A percentile compares a stretch with the other conserved stretches of the same genome.
Evolutionary conservation across 2,329 filamentous ascomycete genomes (phyloP).

Genomic region (Neonectria coccinea): DNA sequence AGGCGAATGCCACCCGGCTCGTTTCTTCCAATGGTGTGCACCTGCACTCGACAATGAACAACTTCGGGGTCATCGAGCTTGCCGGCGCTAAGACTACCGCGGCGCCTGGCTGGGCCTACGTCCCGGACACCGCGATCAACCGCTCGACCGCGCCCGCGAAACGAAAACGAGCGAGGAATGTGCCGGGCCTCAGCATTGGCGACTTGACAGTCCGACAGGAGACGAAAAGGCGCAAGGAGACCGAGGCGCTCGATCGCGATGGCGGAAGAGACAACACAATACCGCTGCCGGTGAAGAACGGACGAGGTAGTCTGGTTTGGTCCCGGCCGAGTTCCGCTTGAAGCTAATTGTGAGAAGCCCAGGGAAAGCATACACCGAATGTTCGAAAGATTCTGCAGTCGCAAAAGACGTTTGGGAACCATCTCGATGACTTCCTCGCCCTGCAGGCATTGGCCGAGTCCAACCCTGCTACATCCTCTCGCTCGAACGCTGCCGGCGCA

Average conservation of each 20-base stretch:
- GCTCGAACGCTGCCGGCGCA: constrained; percentile 47
- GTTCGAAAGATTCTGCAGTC: constrained; percentile 83
- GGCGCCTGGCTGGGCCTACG: constrained; percentile 92
- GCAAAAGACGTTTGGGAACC: constrained; percentile 86
- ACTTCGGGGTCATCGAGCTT: constrained; percentile 85
- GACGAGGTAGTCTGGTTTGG: constrained; percentile 51
- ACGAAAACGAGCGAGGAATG: constrained; percentile 78
- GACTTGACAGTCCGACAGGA: constrained; percentile 86
- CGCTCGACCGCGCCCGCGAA: constrained; percentile 67
- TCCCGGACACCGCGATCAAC: constrained; percentile 77
- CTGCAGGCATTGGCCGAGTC: constrained; percentile 61
- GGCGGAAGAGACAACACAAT: constrained; percentile 80
- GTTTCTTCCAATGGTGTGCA: constrained; percentile 17
- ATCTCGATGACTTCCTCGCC: constrained; percentile 83
- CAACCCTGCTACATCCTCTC: constrained; percentile 48
- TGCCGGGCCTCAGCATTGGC: constrained; percentile 63
- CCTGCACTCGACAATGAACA: constrained; percentile 61
- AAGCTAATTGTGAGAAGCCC: constrained; percentile 46
- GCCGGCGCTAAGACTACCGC: constrained; percentile 75
- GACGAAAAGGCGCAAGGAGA: constrained; percentile 81
- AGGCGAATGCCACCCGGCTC: not conserved
- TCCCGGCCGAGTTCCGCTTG: not conserved
- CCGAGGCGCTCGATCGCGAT: constrained; percentile 86
- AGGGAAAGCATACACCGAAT: constrained; percentile 72
- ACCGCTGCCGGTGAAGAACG: constrained; percentile 69